Percentiles rank a stretch among this genome's conserved stretches.
Evolutionary conservation across 768 basidiomycete species (phyloP).

Genomic region (Mrakia blollopis): DNA sequence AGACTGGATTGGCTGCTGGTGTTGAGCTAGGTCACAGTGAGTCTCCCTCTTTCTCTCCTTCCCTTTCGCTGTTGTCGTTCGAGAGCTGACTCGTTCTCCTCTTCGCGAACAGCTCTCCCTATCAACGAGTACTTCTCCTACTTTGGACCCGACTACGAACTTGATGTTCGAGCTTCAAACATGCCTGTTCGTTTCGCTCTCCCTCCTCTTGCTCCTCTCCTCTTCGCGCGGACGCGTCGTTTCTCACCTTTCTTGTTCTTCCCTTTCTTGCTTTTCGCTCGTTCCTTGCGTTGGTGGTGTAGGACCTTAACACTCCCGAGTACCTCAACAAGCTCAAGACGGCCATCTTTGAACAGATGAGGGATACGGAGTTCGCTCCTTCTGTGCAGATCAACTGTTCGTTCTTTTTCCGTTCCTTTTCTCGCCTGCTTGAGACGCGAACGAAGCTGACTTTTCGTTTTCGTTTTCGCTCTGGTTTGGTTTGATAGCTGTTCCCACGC

Average conservation of each 20-base stretch:
- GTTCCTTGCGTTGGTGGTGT: no score
- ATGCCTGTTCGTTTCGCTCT: conserved; percentile 53
- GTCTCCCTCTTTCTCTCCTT: conserved; percentile 29
- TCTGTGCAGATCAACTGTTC: conserved; percentile 85
- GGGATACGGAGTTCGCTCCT: conserved; percentile 80
- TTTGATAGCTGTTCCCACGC: conserved; percentile 68
- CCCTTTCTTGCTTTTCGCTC: not conserved
- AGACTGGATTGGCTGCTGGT: conserved; percentile 96
- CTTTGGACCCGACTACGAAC: conserved; percentile 93
- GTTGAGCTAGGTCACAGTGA: conserved; percentile 81
- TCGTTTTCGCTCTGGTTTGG: not conserved
- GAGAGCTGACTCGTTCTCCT: not conserved
- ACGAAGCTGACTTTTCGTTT: not conserved
- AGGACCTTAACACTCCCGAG: conserved; percentile 81
- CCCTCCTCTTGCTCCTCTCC: not conserved
- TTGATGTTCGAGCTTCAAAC: conserved; percentile 91
- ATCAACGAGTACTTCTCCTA: conserved; percentile 99
- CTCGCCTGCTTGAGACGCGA: not conserved
- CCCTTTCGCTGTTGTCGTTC: not conserved
- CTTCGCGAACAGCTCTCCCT: conserved; percentile 66
- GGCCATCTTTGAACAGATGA: conserved; percentile 84
- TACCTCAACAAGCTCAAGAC: conserved; percentile 90
- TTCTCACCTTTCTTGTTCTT: no score
- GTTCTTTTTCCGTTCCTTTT: conserved; percentile 30
- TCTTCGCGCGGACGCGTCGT: not conserved